Percentiles rank a stretch among this genome's conserved stretches.
These are phyloP conservation scores for Hypoxylon intermedium DNA, from an alignment of 495 filamentous ascomycete genomes.

Conservation along the genomic window DNA sequence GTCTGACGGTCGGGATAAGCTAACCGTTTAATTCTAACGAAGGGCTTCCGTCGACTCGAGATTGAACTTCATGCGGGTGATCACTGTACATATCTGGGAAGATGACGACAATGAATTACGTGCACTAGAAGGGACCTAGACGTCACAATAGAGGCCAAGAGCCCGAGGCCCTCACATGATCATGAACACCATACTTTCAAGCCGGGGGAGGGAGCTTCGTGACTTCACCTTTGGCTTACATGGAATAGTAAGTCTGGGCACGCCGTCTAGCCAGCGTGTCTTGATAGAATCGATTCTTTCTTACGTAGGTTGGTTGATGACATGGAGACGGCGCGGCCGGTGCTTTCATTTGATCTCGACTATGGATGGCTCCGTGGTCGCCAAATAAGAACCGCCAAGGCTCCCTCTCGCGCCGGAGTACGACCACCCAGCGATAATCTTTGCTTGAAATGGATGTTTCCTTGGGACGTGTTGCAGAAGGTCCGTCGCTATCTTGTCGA, in stretches of 20 bases:
- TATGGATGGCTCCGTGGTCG: constrained; percentile 27
- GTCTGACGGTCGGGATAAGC: neutral
- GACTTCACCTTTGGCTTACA: neutral
- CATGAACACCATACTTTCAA: neutral
- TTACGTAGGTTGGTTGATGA: neutral
- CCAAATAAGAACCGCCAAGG: constrained; percentile 36
- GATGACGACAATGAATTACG: constrained; percentile 4
- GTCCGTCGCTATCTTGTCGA: constrained; percentile 30
- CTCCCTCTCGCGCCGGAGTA: constrained; percentile 19
- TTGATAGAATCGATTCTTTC: neutral
- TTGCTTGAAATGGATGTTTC: constrained; percentile 32
- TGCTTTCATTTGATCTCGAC: neutral
- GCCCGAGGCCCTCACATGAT: constrained; percentile 13
- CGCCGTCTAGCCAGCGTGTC: neutral
- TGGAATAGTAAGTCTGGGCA: neutral
- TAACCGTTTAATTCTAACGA: neutral
- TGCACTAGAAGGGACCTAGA: constrained; percentile 1
- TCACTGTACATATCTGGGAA: neutral
- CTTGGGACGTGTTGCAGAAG: constrained; percentile 16
- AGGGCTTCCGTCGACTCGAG: neutral
- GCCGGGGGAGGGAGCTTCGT: neutral
- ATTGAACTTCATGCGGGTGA: neutral
- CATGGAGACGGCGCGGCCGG: constrained; percentile 8
- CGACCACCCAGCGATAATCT: constrained; percentile 29
- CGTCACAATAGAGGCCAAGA: constrained; percentile 5